Evolutionary conservation across 2,329 filamentous ascomycete genomes (phyloP), one percentile per base, ranked within the genome.

Genomic region (Trichoderma endophyticum): DNA sequence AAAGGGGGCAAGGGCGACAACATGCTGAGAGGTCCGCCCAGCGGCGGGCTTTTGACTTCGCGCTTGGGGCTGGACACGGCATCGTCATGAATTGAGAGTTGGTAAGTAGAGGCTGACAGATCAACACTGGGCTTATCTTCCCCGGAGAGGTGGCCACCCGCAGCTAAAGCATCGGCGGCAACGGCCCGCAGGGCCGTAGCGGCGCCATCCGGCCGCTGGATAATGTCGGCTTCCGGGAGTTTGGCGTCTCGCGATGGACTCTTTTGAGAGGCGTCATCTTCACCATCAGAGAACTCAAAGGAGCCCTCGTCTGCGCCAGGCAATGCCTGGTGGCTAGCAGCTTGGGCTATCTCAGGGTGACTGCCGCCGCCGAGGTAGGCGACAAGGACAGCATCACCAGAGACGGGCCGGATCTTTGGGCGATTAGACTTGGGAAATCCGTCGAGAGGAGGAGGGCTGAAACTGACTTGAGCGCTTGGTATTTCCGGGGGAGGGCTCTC

Each of bases 311-410:
- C 83, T 69, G 81, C 78, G 71, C 81, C 82, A 26, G 85, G 84
- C 62, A 92, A 82, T 26, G 87, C 84, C 74, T 85, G 79, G 73
- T 83, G 82, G 74, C 85, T 87, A 71, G 89, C 91, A 77, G 82
- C 79, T 75, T 82, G 82, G 72, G 90, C 90, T 77, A 93, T 87
- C 65, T 94, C 90, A 65, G 88, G 89, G 75, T 85, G 84, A 77
- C 89, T 89, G 77, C 90, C 89, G 78, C 85, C 88, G 76, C 84
- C 88, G 83, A 95, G 86, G 79, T 86, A 84, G 71, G 84, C 82
- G 74, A 95, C 86, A 80, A 95, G 85, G 74, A 93, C 89, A 76
- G 85, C 88, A 86, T 92, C 90, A 76, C 87, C 89, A 78, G 88
- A 87, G 76, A 83, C 88, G 56, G 87, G 84, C 75, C 81, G 84